Base-by-base conservation (phyloP, 345 rosid species). In the Sonneratia alba region DNA sequence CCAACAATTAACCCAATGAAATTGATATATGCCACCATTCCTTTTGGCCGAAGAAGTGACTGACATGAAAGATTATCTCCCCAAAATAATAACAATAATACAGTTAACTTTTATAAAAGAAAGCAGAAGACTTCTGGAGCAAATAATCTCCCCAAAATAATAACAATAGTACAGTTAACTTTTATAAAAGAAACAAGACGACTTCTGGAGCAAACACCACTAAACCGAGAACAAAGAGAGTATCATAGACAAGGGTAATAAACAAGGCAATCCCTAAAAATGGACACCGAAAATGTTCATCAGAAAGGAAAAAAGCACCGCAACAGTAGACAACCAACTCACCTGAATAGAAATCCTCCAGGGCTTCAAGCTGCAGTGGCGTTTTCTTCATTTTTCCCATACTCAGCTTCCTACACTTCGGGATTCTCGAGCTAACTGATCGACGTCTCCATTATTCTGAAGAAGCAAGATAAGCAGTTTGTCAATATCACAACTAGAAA, bases 341-440 rank as follows among this genome's bases (percentile, higher is more conserved):
- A 92, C 97, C 91, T 61, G 83, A 79, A 80, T 86, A 94, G 72
- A 85, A 82, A 61, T 75, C 72, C 79, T 86, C 89, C 48, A 95
- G 96, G 61, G 91, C 86, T 79, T 85, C 78, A 82, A 87, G 85
- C 83, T 90, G 97, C 53, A 70, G 76, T 24, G 86, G 82, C 24
- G 97, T 82, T 82, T 95, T 92, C 79, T 83, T 92, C 89, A 85
- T 90, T 83, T 78, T 83, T 53, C 84, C 84, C 74, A 76, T 70
- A 38, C 12, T 72, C 27, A 32, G 34, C 55, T 36, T 61, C 71
- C 68, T 48, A 68, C 43, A 51, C 15, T 55, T 11, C 36, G 59
- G 24, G 66, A 24, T 47, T 47, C 68, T 68, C 40, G 48, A 32
- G 48, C 67, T 68, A 72, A 66, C 57, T 32, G 55, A 69, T 47